Conservation (phyloP, 1,139 yeast species). For the Suhomyces bolitotheri region DNA sequence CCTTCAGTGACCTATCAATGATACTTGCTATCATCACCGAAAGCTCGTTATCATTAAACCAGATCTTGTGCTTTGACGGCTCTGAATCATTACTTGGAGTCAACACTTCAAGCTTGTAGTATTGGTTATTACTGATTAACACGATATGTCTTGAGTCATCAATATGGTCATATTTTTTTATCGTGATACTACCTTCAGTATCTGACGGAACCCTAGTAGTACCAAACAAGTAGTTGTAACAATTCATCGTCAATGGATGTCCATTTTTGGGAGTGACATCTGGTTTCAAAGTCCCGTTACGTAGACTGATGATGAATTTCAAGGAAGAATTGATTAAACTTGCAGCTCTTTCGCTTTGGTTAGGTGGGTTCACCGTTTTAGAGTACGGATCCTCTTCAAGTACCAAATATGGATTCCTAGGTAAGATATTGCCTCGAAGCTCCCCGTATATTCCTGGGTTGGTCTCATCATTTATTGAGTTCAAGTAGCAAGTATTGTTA, state of each 20-base stretch:
- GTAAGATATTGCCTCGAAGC: conserved; percentile 62
- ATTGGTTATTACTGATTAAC: conserved; percentile 62
- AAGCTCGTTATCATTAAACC: conserved; percentile 59
- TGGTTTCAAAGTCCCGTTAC: conserved; percentile 53
- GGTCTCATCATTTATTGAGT: conserved; percentile 57
- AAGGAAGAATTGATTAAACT: conserved; percentile 63
- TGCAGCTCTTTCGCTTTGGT: conserved; percentile 68
- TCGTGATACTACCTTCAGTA: conserved; percentile 26
- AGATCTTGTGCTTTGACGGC: conserved; percentile 28
- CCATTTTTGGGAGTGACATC: conserved; percentile 56
- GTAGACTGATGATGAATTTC: conserved; percentile 61
- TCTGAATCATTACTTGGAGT: conserved; percentile 36
- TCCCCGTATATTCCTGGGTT: conserved; percentile 69
- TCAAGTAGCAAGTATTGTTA: conserved; percentile 52
- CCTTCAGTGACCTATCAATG: conserved; percentile 42
- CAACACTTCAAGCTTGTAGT: conserved; percentile 60
- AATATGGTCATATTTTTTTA: conserved; percentile 28
- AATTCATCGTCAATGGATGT: conserved; percentile 62
- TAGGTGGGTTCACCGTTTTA: conserved; percentile 56
- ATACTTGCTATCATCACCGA: conserved; percentile 51
- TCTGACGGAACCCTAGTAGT: conserved; percentile 58
- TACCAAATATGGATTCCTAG: conserved; percentile 72
- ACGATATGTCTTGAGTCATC: conserved; percentile 51
- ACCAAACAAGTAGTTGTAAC: conserved; percentile 66
- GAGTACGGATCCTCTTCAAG: conserved; percentile 71